Evolutionary conservation across 495 filamentous ascomycete genomes (phyloP).

Genomic region (Jackrogersella minutella): DNA sequence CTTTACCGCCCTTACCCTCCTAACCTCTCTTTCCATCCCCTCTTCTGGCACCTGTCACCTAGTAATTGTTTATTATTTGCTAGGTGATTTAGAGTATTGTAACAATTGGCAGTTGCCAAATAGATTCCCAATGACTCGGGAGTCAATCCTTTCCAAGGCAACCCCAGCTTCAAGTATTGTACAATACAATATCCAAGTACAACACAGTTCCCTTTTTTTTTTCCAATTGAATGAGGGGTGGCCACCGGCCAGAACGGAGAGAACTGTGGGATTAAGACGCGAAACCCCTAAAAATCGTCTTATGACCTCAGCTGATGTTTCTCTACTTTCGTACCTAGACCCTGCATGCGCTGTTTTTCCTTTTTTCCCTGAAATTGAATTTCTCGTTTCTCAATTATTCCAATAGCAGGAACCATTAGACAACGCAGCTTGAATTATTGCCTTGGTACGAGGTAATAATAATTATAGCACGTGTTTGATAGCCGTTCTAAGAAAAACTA

Average conservation of each 20-base stretch:
- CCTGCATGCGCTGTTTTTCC: conserved; percentile 41
- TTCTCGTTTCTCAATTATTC: conserved; percentile 23
- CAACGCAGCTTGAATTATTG: conserved; percentile 14
- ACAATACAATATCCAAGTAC: neutral
- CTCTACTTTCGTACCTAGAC: conserved; percentile 22
- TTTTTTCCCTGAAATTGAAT: conserved; percentile 8
- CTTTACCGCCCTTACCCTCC: conserved; percentile 29
- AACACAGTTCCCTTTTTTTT: neutral
- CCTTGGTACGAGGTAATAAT: conserved; percentile 12
- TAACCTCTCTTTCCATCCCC: conserved; percentile 1
- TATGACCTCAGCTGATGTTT: conserved; percentile 43
- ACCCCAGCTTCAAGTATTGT: neutral
- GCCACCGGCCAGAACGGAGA: neutral
- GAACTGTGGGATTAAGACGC: conserved; percentile 21
- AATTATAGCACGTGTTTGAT: conserved; percentile 35
- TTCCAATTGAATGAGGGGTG: conserved; percentile 17
- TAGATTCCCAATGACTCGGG: neutral
- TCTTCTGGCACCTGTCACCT: conserved; percentile 12
- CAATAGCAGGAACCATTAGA: conserved; percentile 12
- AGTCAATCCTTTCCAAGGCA: conserved; percentile 9
- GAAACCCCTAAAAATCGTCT: conserved; percentile 36
- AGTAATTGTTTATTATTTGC: conserved; percentile 1
- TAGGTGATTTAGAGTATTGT: conserved; percentile 7
- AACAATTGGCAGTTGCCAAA: conserved; percentile 19
- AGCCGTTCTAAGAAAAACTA: too few relatives aligned